These are phyloP conservation scores for Kodamaea restingae DNA, from an alignment of 805 yeast species.

Conservation along the genomic window DNA sequence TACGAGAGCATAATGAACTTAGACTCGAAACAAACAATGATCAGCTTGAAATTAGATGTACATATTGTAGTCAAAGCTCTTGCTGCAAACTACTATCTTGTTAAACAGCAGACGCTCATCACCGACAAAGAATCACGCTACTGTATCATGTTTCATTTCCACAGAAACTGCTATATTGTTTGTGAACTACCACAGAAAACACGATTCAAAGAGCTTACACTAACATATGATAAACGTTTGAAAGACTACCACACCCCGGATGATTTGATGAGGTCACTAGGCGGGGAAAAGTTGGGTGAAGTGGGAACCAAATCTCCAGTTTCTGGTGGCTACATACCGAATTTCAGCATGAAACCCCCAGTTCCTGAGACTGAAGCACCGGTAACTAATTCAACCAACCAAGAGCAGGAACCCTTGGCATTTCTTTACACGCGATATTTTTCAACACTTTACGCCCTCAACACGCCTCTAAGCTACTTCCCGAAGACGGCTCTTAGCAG, in stretches of 20 bases:
- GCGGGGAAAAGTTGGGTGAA: neutral
- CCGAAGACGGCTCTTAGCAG: constrained; percentile 50
- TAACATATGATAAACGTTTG: neutral
- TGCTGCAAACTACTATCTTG: constrained; percentile 12
- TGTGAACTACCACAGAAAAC: constrained; percentile 10
- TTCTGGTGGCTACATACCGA: too few species aligned
- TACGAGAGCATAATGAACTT: constrained; percentile 1
- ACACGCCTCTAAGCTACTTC: constrained; percentile 39
- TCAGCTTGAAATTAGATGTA: constrained; percentile 5
- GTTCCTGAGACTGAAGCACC: neutral
- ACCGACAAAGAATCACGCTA: constrained; percentile 12
- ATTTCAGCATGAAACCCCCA: constrained; percentile 2
- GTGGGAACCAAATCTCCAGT: too few species aligned
- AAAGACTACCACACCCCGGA: neutral
- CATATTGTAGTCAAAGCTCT: constrained; percentile 10
- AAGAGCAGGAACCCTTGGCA: constrained; percentile 21
- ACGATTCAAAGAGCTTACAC: constrained; percentile 8
- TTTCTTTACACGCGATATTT: constrained; percentile 34
- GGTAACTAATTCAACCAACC: neutral
- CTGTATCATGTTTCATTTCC: constrained; percentile 14
- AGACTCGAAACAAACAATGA: constrained; percentile 4
- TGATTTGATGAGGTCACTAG: constrained; percentile 1
- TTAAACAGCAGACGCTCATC: constrained; percentile 12
- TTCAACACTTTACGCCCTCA: constrained; percentile 34
- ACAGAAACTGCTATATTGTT: constrained; percentile 12